Base-by-base conservation (phyloP, 164 flowering plant species). In the Annona squamosa region DNA sequence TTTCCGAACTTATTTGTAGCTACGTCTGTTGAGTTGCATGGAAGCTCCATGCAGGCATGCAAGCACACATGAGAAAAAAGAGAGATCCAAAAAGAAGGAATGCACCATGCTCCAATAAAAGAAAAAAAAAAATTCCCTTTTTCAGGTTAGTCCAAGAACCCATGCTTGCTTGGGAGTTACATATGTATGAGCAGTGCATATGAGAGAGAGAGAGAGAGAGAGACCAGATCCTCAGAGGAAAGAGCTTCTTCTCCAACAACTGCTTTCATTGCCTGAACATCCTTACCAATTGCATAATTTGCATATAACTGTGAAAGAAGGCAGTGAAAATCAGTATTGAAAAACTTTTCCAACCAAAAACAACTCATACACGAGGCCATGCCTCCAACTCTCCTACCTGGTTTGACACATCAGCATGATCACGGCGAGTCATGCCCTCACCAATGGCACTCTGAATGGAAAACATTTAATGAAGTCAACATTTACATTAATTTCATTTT, bases 201-300 rank as follows among this genome's bases (percentile, higher is more conserved):
- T 45, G 52, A 41, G 68, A 43, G 68, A 37, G 68, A 70, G 46
- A 65, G 71, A 78, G 77, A 73, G 48, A 69, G 71, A 71, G 72
- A 76, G 65, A 94, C 98, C 97, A 94, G 78, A 76, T 94, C 99
- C 82, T 96, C 98, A 9, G 99, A 96, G 79, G 98, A 93, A 78
- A 96, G 95, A 5, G 99, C 99, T 86, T 93, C 99, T 85, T 96
- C 99, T 87, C 99, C 99, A 70, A 96, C 99, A 80, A 93, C 99
- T 72, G 99, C 98, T 86, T 96, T 96, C 99, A 96, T 96, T 67
- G 99, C 99, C 76, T 96, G 98, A 9, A 96, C 99, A 86, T 92
- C 98, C 84, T 96, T 93, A 59, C 99, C 99, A 75, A 96, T 93
- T 2, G 98, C 98, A 87, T 96, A 96, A 78, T 96, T 96, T 78